A percentile compares a stretch with the other conserved stretches of the same genome.
Evolutionary conservation across 768 basidiomycete genomes (phyloP).

Genomic region (Tylopilus vinaceipallidus): DNA sequence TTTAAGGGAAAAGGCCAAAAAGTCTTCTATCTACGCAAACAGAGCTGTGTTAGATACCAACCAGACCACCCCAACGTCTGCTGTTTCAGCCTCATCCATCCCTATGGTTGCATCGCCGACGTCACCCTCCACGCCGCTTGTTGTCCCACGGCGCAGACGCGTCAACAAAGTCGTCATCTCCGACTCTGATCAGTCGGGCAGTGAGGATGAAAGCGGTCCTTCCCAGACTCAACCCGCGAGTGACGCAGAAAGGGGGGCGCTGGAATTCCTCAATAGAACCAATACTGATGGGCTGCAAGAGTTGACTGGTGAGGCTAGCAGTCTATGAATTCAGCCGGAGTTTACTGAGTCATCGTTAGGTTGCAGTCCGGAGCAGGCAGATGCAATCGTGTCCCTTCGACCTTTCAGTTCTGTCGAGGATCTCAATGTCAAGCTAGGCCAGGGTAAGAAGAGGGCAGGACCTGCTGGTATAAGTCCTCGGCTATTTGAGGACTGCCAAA

Average conservation of each 20-base stretch:
- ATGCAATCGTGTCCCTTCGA: conserved; percentile 71
- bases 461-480: conserved; percentile 82
- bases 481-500: conserved; percentile 87
- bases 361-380: conserved; percentile 79
- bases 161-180: conserved; percentile 63
- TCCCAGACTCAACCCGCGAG: conserved; percentile 34
- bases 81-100: conserved; percentile 28
- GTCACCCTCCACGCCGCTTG: conserved; percentile 43
- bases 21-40: conserved; percentile 80
- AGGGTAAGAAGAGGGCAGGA: conserved; percentile 85
- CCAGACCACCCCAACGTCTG: conserved; percentile 37
- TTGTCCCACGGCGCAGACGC: conserved; percentile 48
- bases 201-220: conserved; percentile 41
- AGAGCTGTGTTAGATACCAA: conserved; percentile 50
- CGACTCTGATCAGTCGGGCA: conserved; percentile 53
- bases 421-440: conserved; percentile 69
- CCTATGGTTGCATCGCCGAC: conserved; percentile 34
- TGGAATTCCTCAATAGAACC: conserved; percentile 69
- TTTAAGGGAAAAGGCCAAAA: conserved; percentile 72
- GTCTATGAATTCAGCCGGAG: not conserved
- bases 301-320: conserved; percentile 56
- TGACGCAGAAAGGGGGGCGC: conserved; percentile 47
- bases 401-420: conserved; percentile 80
- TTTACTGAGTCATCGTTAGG: conserved; percentile 40
- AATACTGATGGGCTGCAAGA: conserved; percentile 66